Evolutionary conservation across 257 asterid species (phyloP), one percentile per base, ranked within the genome.

Genomic region (Buddleja alternifolia): DNA sequence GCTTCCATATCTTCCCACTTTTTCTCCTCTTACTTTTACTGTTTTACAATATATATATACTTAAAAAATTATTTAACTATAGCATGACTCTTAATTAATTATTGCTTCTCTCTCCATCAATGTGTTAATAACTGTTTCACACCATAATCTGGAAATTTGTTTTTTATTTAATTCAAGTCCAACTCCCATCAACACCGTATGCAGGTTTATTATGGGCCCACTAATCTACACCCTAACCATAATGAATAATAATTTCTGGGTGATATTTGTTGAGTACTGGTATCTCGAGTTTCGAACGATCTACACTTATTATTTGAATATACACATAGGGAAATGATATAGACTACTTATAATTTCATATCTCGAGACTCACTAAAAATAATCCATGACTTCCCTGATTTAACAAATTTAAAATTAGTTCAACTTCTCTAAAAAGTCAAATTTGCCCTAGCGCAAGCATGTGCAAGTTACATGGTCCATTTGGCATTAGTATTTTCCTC

Each of bases 1-100:
- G 83, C 83, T 87, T 87, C 95, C 74, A 74, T 77, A 61, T 70
- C 10, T 23, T 9, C 37, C 69, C 61, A 15, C 69, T 69, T 69
- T 62, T 61, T 36, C 63, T 25, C 67, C 54, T 40, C 65, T 42
- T 63, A 21, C 72, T 62, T 36, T 63, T 60, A 57, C 21, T 20
- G 10, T 10, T 15, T 63, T 11, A 10, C 4, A 10, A 9, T 1
- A 44, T 44, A 29, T 29, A 29, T 29, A 29, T 29, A 29, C 9
- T 44, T 11, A n/a, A 48, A 5, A 6, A 15, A 56, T 63, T 70
- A 66, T 73, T 73, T 40, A 65, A 51, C 61, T 34, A 61, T 51
- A 23, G 25, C 48, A 42, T 48, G 59, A 59, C 25, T 52, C 11
- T 21, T 41, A 57, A 52, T 58, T 6, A 57, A 69, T 61, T 55